Evolutionary conservation across 495 filamentous ascomycete species (phyloP).

Genomic region (Lentithecium fluviatile): DNA sequence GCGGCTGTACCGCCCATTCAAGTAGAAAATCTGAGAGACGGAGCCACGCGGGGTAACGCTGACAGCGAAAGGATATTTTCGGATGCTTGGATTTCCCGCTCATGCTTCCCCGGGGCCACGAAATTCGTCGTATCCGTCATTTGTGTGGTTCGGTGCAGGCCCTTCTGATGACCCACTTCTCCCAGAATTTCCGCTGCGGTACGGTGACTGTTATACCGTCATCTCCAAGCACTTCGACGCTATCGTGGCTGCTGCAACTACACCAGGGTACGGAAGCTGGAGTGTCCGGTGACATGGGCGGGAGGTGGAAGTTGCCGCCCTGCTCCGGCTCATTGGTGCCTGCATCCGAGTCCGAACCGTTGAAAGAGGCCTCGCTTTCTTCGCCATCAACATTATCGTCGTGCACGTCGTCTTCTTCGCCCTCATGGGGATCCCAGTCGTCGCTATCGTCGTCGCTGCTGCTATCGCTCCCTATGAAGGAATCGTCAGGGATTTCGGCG

Average conservation of each 20-base stretch:
- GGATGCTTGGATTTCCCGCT: neutral
- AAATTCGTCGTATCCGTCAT: conserved; percentile 7
- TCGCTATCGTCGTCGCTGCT: conserved; percentile 41
- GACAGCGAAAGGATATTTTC: neutral
- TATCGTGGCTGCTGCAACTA: conserved; percentile 45
- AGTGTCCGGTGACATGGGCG: conserved; percentile 45
- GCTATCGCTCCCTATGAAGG: conserved; percentile 39
- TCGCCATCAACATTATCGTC: conserved; percentile 19
- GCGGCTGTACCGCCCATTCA: conserved; percentile 1
- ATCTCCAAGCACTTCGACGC: conserved; percentile 56
- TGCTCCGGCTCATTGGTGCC: conserved; percentile 38
- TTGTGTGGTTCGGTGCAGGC: conserved; percentile 41
- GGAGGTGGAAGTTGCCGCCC: conserved; percentile 44
- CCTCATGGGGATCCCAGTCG: conserved; percentile 33
- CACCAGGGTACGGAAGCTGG: conserved; percentile 51
- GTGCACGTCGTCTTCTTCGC: conserved; percentile 34
- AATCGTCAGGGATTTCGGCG: conserved; percentile 50
- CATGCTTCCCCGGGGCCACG: neutral
- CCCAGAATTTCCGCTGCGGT: conserved; percentile 59
- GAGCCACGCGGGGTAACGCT: conserved; percentile 5
- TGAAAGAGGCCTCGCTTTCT: conserved; percentile 26
- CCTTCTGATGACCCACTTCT: conserved; percentile 56
- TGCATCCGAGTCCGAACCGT: conserved; percentile 29
- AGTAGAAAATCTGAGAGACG: neutral
- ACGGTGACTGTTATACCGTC: conserved; percentile 55